A percentile compares a stretch with the other conserved stretches of the same genome.
Evolutionary conservation across 257 asterid species (phyloP).

Genomic region (Gentiana dahurica): DNA sequence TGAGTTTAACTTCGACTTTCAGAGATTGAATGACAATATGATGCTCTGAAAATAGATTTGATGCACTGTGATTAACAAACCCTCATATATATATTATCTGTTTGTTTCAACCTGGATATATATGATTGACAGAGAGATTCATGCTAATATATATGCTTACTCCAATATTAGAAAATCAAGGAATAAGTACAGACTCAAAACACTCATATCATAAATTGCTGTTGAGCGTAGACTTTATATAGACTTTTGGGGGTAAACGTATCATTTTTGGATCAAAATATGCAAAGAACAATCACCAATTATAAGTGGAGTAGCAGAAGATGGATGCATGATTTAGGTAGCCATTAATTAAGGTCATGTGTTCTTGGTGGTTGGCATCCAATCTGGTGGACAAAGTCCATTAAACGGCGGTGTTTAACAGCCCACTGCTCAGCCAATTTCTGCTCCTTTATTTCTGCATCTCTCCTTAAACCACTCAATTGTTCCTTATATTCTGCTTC

Average conservation of each 20-base stretch:
- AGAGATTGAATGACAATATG: too few species aligned
- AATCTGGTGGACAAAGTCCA: constrained; percentile 63
- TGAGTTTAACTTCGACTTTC: too few species aligned
- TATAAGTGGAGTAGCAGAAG: background rate
- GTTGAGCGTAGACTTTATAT: too few species aligned
- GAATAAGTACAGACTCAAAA: background rate
- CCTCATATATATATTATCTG: too few species aligned
- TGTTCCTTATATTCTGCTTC: constrained; percentile 78
- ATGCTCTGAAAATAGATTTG: too few species aligned
- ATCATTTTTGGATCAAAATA: too few species aligned
- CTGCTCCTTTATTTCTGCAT: constrained; percentile 85
- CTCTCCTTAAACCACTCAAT: constrained; percentile 66
- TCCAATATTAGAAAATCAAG: background rate
- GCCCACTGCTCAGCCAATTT: constrained; percentile 92
- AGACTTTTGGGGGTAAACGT: too few species aligned
- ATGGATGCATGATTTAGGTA: background rate
- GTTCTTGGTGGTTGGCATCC: constrained; percentile 32
- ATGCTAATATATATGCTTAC: too few species aligned
- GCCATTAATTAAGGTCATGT: constrained; percentile 20
- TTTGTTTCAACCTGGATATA: too few species aligned
- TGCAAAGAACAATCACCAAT: background rate
- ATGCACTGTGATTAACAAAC: too few species aligned
- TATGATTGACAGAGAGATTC: too few species aligned
- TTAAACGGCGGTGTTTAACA: constrained; percentile 53
- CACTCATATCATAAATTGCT: too few species aligned